Percentiles rank a stretch among this genome's conserved stretches.
Conservation (phyloP, 2,329 filamentous ascomycete genomes). For the Dothideomycetidae sp. region DNA sequence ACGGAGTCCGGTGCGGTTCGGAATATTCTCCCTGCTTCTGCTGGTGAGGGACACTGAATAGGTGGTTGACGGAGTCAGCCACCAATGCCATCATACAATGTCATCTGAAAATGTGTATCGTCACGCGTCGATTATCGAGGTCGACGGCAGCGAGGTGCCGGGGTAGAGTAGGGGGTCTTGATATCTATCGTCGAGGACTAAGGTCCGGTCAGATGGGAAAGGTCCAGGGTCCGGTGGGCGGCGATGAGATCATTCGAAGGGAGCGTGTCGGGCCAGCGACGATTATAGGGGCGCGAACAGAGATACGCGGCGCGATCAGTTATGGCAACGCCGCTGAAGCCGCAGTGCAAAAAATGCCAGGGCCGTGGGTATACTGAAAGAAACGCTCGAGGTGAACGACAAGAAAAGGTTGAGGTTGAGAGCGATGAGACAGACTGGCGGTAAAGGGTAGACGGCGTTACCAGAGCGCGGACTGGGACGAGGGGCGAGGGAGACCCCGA, state of each 20-base stretch:
- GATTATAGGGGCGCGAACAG: no score
- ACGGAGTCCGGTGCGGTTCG: conserved; percentile 1
- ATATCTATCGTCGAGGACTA: conserved; percentile 1
- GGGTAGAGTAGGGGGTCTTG: background rate
- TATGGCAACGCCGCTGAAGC: conserved; percentile 1
- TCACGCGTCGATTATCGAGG: conserved; percentile 2
- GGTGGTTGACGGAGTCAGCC: conserved; percentile 60
- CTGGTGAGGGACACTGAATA: conserved; percentile 23
- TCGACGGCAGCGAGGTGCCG: conserved; percentile 1
- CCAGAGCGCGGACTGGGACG: background rate
- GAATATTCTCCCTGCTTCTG: conserved; percentile 6
- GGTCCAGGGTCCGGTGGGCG: conserved; percentile 8
- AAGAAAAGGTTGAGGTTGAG: conserved; percentile 7
- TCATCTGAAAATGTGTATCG: conserved; percentile 1
- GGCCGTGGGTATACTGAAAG: background rate
- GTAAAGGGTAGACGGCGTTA: conserved; percentile 6
- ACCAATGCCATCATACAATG: conserved; percentile 24
- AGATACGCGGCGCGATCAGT: background rate
- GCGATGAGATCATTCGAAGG: conserved; percentile 9
- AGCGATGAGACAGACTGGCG: conserved; percentile 9
- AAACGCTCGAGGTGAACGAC: background rate
- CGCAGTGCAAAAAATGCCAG: background rate
- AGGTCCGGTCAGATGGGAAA: background rate
- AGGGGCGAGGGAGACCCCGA: background rate
- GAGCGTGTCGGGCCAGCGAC: background rate